These are phyloP conservation scores for Thalia dealbata DNA, from an alignment of 176 grass and related monocot species.

Conservation along the genomic window DNA sequence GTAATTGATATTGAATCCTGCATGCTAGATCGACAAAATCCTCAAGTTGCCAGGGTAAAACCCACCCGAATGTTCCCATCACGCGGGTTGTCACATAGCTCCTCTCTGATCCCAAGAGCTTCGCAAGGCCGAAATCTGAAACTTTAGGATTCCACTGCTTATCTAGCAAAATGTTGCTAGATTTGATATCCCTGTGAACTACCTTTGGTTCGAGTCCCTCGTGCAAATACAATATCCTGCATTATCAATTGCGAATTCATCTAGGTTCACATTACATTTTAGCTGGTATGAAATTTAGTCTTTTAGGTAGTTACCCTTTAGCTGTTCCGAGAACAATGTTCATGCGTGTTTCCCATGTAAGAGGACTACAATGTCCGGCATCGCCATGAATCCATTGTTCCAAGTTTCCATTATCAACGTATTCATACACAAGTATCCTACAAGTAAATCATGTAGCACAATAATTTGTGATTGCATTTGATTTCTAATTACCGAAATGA, in stretches of 20 bases:
- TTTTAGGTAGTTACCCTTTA: slow-evolving; percentile 5
- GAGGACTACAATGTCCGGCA: background rate
- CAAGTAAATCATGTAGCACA: background rate
- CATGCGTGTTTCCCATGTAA: slow-evolving; percentile 17
- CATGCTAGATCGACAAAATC: background rate
- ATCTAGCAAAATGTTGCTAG: slow-evolving; percentile 19
- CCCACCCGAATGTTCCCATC: slow-evolving; percentile 23
- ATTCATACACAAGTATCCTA: slow-evolving; percentile 20
- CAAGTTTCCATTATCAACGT: slow-evolving; percentile 13
- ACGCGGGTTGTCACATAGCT: slow-evolving; percentile 13
- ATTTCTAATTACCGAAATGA: background rate
- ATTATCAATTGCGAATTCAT: background rate
- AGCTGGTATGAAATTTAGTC: background rate
- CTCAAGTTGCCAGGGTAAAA: background rate
- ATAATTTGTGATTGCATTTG: background rate
- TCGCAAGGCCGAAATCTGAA: slow-evolving; percentile 23
- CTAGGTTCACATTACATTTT: background rate
- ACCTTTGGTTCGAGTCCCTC: slow-evolving; percentile 18
- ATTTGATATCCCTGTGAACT: slow-evolving; percentile 19
- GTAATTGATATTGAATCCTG: background rate
- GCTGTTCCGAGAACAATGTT: slow-evolving; percentile 10
- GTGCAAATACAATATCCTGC: slow-evolving; percentile 19
- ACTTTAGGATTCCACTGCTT: slow-evolving; percentile 24
- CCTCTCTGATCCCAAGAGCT: slow-evolving; percentile 12
- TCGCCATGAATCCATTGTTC: slow-evolving; percentile 18